Percentiles rank a stretch among this genome's conserved stretches.
Evolutionary conservation across 345 rosid species (phyloP).

Genomic region (Heritiera littoralis): DNA sequence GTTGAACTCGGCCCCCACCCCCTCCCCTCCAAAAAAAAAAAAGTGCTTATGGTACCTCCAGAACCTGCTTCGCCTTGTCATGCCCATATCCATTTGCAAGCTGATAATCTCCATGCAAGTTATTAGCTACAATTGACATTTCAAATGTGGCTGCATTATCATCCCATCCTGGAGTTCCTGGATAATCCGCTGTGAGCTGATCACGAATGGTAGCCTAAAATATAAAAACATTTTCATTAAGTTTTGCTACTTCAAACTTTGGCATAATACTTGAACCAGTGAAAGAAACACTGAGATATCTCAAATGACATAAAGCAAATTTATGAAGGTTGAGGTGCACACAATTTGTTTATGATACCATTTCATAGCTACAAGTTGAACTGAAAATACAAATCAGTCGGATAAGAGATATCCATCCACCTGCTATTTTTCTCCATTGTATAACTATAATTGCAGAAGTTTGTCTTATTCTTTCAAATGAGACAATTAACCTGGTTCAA

Average conservation of each 20-base stretch:
- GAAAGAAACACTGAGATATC: conserved; percentile 17
- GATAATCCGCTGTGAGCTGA: conserved; percentile 65
- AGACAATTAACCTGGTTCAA: conserved; percentile 2
- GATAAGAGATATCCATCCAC: background rate
- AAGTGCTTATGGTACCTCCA: conserved; percentile 43
- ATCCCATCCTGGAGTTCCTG: conserved; percentile 67
- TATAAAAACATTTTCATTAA: conserved; percentile 29
- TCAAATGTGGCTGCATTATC: conserved; percentile 69
- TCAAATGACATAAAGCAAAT: background rate
- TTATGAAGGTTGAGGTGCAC: background rate
- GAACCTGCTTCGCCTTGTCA: conserved; percentile 58
- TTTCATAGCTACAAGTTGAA: background rate
- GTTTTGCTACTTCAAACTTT: conserved; percentile 15
- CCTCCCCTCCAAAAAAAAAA: background rate
- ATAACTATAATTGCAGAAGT: background rate
- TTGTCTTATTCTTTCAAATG: conserved; percentile 11
- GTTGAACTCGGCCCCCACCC: background rate
- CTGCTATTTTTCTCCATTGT: background rate
- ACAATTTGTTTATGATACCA: background rate
- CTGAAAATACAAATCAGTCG: background rate
- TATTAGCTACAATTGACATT: conserved; percentile 55
- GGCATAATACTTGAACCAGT: conserved; percentile 6
- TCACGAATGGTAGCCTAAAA: conserved; percentile 52
- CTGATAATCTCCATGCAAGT: conserved; percentile 79
- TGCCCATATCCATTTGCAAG: conserved; percentile 68